phyloP scores from a whole-genome alignment of 148 eudicot genomes.

The Chenopodium berlandieri region DNA sequence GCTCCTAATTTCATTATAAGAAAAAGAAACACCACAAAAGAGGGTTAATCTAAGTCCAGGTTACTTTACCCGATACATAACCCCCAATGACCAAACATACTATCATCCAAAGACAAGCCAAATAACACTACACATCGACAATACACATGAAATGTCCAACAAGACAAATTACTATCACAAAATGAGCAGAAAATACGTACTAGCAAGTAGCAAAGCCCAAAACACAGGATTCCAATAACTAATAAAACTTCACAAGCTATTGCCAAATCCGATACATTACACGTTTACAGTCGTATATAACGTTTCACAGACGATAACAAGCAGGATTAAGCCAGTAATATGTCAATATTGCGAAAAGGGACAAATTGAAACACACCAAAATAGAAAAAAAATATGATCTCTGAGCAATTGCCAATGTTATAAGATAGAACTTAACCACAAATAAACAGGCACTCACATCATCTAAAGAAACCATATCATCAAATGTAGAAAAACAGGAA shows the following conservation, averaged over 20 bases:
- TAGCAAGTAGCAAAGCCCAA: not conserved
- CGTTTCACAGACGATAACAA: not conserved
- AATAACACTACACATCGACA: not conserved
- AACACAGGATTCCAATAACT: not conserved
- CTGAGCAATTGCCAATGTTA: not conserved
- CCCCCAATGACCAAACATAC: not conserved
- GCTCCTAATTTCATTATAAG: not conserved
- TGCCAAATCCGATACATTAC: not conserved
- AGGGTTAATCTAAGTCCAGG: not conserved
- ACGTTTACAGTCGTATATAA: not conserved
- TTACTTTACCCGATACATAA: not conserved
- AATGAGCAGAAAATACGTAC: not conserved
- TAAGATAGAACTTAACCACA: slow-evolving; percentile 1
- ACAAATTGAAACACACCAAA: not conserved
- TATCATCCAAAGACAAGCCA: not conserved
- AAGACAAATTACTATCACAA: not conserved
- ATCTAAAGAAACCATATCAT: not conserved
- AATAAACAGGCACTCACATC: slow-evolving; percentile 7
- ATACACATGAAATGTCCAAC: not conserved
- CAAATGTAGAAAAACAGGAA: slow-evolving; percentile 2
- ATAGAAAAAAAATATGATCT: not conserved
- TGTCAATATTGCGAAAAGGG: not conserved
- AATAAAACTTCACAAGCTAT: not conserved
- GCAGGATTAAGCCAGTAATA: not conserved
- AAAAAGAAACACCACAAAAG: not conserved